Evolutionary conservation across 176 grass and related monocot genomes (phyloP).

Genomic region (Avena sativa): DNA sequence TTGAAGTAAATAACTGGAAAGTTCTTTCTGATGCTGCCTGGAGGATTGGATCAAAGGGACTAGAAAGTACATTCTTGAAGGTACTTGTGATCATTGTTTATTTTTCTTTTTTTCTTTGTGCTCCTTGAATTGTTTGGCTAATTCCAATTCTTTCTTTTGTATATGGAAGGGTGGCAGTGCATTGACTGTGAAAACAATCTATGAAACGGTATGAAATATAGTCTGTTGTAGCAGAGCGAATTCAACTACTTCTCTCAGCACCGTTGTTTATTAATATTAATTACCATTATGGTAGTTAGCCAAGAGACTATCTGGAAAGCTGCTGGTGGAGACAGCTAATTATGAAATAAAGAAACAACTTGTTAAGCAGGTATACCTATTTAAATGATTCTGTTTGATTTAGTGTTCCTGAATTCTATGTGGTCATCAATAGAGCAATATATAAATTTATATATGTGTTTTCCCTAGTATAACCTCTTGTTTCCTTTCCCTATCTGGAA

Average conservation of each 20-base stretch:
- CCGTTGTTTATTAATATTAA: conserved; percentile 35
- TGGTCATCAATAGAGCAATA: conserved; percentile 9
- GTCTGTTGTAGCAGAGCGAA: neutral
- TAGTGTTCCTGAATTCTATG: neutral
- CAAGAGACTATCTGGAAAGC: conserved; percentile 80
- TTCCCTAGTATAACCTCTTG: conserved; percentile 4
- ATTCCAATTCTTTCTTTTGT: conserved; percentile 23
- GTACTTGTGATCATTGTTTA: conserved; percentile 45
- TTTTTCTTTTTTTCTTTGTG: neutral
- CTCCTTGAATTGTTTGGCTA: conserved; percentile 35
- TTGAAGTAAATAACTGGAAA: conserved; percentile 81
- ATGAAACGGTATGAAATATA: conserved; percentile 67
- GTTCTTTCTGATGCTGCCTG: conserved; percentile 60
- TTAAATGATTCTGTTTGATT: neutral
- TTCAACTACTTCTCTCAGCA: conserved; percentile 26
- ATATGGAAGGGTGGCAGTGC: conserved; percentile 78
- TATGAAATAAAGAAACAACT: conserved; percentile 97
- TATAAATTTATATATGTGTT: neutral
- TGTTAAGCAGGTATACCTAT: conserved; percentile 72
- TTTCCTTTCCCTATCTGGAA: neutral
- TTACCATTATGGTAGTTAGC: conserved; percentile 75
- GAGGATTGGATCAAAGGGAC: conserved; percentile 74
- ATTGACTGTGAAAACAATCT: conserved; percentile 79
- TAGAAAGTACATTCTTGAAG: conserved; percentile 81
- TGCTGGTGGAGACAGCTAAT: conserved; percentile 79